Base-by-base conservation (phyloP, 2,329 filamentous ascomycete species). In the Blastomyces gilchristii region DNA sequence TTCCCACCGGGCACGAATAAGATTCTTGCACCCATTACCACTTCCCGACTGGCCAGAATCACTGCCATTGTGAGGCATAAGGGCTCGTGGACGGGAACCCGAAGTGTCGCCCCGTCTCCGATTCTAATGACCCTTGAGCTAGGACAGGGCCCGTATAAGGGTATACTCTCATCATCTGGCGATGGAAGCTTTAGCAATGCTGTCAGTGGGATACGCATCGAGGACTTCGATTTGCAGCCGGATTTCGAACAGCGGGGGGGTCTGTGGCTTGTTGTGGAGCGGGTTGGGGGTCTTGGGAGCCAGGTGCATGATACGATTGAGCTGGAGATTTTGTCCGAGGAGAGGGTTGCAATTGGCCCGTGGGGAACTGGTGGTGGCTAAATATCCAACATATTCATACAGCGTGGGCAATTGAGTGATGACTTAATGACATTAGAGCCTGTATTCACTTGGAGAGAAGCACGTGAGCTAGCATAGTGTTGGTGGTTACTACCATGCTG, bases 181-280 rank as follows among this genome's bases (percentile, higher is more conserved):
- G 80, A 84, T n/a, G 89, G 89, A 6, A 85, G 87, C 65, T 94
- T 91, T 70, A 84, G 84, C 56, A 89, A 95, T 74, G 82, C 82
- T 25, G 80, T 81, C 6, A 79, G 81, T 63, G 85, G 85, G 0
- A 81, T 95, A 34, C 82, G 89, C 58, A 89, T 88, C 1, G 80
- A 84, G 16, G 87, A 93, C 66, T 82, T 95, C 60, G 87, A 95
- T 75, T 76, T 96, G 52, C 85, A 86, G 54, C 88, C 90, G 0
- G 81, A 78, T n/a, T 75, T 82, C 66, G 77, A 80, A 63, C 76
- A 75, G 39, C 76, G 75, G 11, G 82, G 83, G 25, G 86, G 86
- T 22, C 73, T 91, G 63, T 95, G 89, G 88, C 79, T 97, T 61
- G 87, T 96, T 6, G 78, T 97, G 52, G 91, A 97, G 75, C 83